Base-by-base conservation (phyloP, 1,139 yeast genomes). In the Debaryomyces psychrophilus region DNA sequence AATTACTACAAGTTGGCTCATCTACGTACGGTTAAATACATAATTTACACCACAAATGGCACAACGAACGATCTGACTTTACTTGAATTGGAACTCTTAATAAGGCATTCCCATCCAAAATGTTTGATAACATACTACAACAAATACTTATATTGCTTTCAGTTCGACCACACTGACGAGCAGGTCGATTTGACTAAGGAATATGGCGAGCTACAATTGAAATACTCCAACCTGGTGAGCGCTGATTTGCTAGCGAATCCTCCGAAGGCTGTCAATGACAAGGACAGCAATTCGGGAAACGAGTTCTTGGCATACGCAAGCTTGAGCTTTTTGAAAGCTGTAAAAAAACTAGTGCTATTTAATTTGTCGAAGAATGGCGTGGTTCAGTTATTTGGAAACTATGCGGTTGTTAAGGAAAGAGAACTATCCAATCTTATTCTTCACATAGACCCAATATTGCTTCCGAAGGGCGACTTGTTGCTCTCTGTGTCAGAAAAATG, bases 321-420 rank as follows among this genome's bases (percentile, higher is more conserved):
- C 59, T 72, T 82, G 4, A 69, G 87, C n/a, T 79, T 85, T 44
- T 58, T 83, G 28, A 81, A 80, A 50, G 84, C 92, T 0, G 71
- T 85, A 28, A 78, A 83, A 58, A 79, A 83, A 48, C 65, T 81
- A 62, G 64, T 84, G 0, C 64, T 79, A 39, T 72, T 68, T 51
- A 79, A 73, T 50, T 64, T 80, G 33, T 75, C 81, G 0, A 56
- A 68, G 5, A 56, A 67, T 15, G 70, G 70, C 8, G 61, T 68
- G 9, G 59, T 81, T 14, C 61, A 71, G 37, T 72, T 81, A 23
- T 79, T 84, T 66, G 87, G 87, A 0, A 82, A 80, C 58, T 78
- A 82, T 47, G 74, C 79, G 17, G 66, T 70, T 7, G 50, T 58
- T 8, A 44, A 53, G 11, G 55, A 54, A 36, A 55, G 51, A 18